phyloP scores from a whole-genome alignment of 108 stramenopile genomes.

The Bacterosira constricta region DNA sequence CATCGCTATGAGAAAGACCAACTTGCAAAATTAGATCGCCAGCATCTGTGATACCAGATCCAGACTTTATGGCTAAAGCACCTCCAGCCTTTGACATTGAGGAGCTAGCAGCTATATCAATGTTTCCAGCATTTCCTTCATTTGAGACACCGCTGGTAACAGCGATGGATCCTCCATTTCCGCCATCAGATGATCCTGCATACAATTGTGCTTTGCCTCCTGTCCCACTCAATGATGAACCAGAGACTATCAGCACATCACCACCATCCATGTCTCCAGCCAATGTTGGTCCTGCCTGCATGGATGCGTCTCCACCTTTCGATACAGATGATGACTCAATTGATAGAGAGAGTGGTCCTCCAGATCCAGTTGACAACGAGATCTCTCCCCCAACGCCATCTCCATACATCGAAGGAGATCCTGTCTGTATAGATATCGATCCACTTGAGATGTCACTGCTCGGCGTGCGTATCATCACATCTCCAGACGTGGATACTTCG shows the following conservation, averaged over 20 bases:
- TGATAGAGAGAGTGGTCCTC: background rate
- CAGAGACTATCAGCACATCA: background rate
- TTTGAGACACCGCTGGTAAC: constrained; percentile 21
- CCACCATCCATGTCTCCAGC: background rate
- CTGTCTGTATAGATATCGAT: background rate
- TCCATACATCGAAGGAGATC: background rate
- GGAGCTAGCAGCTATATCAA: background rate
- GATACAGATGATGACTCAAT: constrained; percentile 5
- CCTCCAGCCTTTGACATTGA: constrained; percentile 10
- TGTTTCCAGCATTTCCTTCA: background rate
- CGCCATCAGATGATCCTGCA: constrained; percentile 19
- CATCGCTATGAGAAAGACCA: background rate
- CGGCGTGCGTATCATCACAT: background rate
- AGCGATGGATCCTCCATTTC: constrained; percentile 15
- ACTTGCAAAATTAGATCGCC: constrained; percentile 3
- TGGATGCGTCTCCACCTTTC: constrained; percentile 3
- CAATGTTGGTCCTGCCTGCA: constrained; percentile 13
- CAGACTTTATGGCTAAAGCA: background rate
- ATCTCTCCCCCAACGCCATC: background rate
- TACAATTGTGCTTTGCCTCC: constrained; percentile 14
- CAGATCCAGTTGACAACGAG: constrained; percentile 1
- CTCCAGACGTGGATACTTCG: background rate
- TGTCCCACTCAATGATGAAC: constrained; percentile 17
- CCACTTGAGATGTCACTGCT: background rate
- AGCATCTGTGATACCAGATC: background rate